Conservation (phyloP, 1,139 yeast genomes). For the Debaryomyces coudertii region DNA sequence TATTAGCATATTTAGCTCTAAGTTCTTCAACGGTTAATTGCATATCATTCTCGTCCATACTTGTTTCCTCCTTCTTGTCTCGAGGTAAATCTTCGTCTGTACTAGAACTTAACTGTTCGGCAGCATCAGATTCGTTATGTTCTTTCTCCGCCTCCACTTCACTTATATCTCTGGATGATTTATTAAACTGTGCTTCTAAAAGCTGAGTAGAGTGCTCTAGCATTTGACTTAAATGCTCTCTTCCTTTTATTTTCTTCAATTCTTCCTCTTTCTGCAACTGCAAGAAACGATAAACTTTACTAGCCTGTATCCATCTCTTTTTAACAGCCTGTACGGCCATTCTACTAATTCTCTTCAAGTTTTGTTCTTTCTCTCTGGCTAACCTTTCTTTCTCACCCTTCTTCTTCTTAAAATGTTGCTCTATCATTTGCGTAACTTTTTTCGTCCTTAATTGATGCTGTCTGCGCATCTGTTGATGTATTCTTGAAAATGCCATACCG, state of each 20-base stretch:
- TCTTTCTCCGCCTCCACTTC: constrained; percentile 20
- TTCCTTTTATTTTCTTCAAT: constrained; percentile 74
- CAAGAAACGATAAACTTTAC: constrained; percentile 68
- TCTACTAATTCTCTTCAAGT: constrained; percentile 69
- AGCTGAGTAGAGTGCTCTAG: constrained; percentile 89
- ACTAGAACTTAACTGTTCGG: constrained; percentile 21
- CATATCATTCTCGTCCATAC: constrained; percentile 46
- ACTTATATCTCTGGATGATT: constrained; percentile 31
- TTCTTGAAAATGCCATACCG: constrained; percentile 70
- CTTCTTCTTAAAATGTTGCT: constrained; percentile 80
- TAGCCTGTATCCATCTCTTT: constrained; percentile 90
- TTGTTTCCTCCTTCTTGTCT: constrained; percentile 19
- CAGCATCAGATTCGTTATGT: constrained; percentile 25
- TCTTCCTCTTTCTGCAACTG: constrained; percentile 64
- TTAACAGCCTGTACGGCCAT: constrained; percentile 82
- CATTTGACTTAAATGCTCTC: constrained; percentile 86
- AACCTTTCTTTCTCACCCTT: constrained; percentile 88
- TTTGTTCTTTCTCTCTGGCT: constrained; percentile 69
- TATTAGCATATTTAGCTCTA: constrained; percentile 60
- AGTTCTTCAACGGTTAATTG: constrained; percentile 68
- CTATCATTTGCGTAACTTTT: constrained; percentile 80
- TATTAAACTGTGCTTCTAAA: constrained; percentile 77
- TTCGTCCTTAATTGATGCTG: constrained; percentile 70
- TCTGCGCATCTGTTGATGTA: constrained; percentile 68
- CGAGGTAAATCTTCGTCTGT: constrained; percentile 20